phyloP scores from a whole-genome alignment of 2,329 filamentous ascomycete genomes.

The Curvularia verruculosa region DNA sequence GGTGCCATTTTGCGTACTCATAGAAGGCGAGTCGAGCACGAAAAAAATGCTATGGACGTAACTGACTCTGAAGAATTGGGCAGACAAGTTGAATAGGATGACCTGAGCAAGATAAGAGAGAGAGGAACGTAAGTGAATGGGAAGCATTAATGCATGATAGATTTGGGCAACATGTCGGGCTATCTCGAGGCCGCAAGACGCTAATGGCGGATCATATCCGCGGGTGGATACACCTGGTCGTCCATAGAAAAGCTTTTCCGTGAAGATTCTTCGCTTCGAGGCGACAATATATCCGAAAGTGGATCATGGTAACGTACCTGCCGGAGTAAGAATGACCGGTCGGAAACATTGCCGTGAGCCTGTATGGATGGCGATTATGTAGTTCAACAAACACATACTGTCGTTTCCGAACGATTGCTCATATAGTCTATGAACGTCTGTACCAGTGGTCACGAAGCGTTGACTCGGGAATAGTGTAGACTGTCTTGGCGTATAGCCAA shows the following conservation, averaged over 20 bases:
- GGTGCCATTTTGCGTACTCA: conserved; percentile 40
- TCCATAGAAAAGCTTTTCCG: conserved; percentile 38
- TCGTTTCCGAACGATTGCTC: not conserved
- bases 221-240: conserved; percentile 20
- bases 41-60: not conserved
- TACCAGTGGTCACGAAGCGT: conserved; percentile 1
- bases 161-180: conserved; percentile 20
- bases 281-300: conserved; percentile 30
- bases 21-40: conserved; percentile 24
- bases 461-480: conserved; percentile 12
- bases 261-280: conserved; percentile 30
- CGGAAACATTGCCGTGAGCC: conserved; percentile 4
- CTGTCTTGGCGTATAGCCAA: conserved; percentile 10
- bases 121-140: conserved; percentile 11
- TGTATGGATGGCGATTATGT: not conserved
- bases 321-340: conserved; percentile 18
- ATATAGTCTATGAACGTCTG: not conserved
- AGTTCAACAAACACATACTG: not conserved
- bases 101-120: not conserved
- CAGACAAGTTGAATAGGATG: not conserved
- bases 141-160: conserved; percentile 14
- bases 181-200: conserved; percentile 19
- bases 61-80: not conserved
- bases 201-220: conserved; percentile 19
- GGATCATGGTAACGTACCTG: conserved; percentile 25